Conservation (phyloP, 495 filamentous ascomycete species). For the Aspergillus bertholletiae region DNA sequence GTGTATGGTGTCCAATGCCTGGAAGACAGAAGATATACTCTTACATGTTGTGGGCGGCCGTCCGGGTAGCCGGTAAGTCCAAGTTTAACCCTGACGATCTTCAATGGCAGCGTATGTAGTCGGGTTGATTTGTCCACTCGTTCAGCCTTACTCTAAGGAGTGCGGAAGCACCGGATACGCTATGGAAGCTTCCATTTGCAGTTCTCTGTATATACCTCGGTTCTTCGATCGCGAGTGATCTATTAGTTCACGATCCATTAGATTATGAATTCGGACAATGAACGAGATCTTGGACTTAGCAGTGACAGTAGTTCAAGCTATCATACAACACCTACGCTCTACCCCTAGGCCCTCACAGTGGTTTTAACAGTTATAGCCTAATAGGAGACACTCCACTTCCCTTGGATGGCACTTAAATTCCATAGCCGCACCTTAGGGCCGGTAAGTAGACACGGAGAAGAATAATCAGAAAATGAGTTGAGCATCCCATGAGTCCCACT, state of each 20-base stretch:
- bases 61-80: neutral
- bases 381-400: neutral
- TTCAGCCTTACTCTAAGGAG: neutral
- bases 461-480: neutral
- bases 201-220: neutral
- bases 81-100: neutral
- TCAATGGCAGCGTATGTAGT: neutral
- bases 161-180: neutral
- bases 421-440: neutral
- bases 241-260: neutral
- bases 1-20: neutral
- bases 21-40: neutral
- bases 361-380: neutral
- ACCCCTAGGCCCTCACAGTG: too few relatives aligned
- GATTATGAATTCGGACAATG: neutral
- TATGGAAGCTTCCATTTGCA: neutral
- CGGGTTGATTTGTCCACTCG: neutral
- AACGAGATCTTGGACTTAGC: neutral
- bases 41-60: neutral
- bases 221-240: neutral
- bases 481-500: neutral
- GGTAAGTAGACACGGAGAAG: too few relatives aligned
- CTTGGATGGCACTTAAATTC: neutral
- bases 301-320: neutral
- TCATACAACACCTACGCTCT: too few relatives aligned